These are phyloP conservation scores for Pezicula radicicola DNA, from an alignment of 2,329 filamentous ascomycete species.

Conservation along the genomic window DNA sequence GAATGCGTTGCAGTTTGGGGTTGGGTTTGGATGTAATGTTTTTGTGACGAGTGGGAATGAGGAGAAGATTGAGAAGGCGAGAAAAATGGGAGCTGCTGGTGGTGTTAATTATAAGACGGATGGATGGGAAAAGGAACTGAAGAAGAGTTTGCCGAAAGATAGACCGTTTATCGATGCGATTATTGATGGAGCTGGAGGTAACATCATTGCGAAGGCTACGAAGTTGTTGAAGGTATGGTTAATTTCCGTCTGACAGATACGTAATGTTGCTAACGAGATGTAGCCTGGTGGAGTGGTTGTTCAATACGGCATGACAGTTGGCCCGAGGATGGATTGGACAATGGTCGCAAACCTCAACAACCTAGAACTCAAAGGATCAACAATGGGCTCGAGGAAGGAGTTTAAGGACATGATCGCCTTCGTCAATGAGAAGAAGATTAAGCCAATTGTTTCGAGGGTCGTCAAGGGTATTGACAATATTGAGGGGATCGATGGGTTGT, in stretches of 20 bases:
- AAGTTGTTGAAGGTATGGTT: constrained; percentile 64
- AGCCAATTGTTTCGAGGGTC: constrained; percentile 73
- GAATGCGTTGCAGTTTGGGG: constrained; percentile 75
- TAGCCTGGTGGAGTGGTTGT: constrained; percentile 77
- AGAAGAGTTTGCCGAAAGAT: constrained; percentile 57
- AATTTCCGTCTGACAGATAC: neutral
- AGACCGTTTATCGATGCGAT: constrained; percentile 75
- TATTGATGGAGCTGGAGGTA: constrained; percentile 86
- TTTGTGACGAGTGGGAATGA: constrained; percentile 49
- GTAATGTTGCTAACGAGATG: constrained; percentile 3
- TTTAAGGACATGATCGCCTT: constrained; percentile 90
- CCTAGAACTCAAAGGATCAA: constrained; percentile 79
- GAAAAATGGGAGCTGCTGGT: constrained; percentile 69
- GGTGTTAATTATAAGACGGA: constrained; percentile 80
- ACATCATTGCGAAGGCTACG: constrained; percentile 68
- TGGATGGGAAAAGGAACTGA: constrained; percentile 78
- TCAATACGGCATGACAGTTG: constrained; percentile 87
- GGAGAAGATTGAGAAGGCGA: constrained; percentile 70
- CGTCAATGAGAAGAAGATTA: constrained; percentile 69
- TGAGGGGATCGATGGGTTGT: constrained; percentile 75
- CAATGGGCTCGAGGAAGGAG: constrained; percentile 88
- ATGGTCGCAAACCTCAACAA: constrained; percentile 87
- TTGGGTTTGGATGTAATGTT: constrained; percentile 53
- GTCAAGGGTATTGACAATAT: constrained; percentile 73
- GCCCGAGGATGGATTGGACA: constrained; percentile 80